A percentile compares a stretch with the other conserved stretches of the same genome.
Conservation (phyloP, 768 basidiomycete species). For the Erythrobasidium yunnanense region DNA sequence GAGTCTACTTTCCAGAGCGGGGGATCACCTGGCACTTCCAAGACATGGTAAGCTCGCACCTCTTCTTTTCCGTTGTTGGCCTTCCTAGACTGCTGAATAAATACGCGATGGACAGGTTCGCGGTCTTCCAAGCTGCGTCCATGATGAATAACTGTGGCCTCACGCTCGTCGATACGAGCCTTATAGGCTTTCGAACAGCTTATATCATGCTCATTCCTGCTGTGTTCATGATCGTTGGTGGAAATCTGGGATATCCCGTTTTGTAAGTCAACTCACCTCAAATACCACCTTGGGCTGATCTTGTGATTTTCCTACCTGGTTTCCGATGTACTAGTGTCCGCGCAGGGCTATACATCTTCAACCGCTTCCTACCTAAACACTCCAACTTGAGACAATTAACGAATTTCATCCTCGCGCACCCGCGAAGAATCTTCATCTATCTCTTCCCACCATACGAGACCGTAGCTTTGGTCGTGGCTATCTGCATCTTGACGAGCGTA, state of each 20-base stretch:
- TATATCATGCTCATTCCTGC: constrained; percentile 51
- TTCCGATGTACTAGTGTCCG: background rate
- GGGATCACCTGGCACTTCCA: background rate
- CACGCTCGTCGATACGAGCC: constrained; percentile 61
- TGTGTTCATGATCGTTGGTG: constrained; percentile 62
- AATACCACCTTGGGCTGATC: constrained; percentile 39
- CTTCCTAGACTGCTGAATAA: no score
- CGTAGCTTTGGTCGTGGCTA: background rate
- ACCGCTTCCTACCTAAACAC: constrained; percentile 53
- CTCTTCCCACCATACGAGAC: constrained; percentile 18
- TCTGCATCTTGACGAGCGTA: background rate
- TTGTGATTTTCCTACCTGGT: background rate
- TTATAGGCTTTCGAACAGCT: constrained; percentile 68
- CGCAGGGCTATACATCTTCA: constrained; percentile 41
- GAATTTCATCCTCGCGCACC: constrained; percentile 78
- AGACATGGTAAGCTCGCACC: constrained; percentile 45
- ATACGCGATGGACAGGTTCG: constrained; percentile 59
- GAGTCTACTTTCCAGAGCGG: constrained; percentile 40
- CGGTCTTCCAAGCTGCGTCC: constrained; percentile 73
- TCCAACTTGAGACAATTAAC: background rate
- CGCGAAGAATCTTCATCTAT: constrained; percentile 48
- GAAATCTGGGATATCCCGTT: constrained; percentile 65
- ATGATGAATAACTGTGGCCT: constrained; percentile 48
- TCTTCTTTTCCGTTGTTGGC: constrained; percentile 30
- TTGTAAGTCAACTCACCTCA: constrained; percentile 1